Percentiles rank a stretch among this genome's conserved stretches.
These are phyloP conservation scores for Ballota nigra DNA, from an alignment of 257 asterid genomes.

Conservation along the genomic window DNA sequence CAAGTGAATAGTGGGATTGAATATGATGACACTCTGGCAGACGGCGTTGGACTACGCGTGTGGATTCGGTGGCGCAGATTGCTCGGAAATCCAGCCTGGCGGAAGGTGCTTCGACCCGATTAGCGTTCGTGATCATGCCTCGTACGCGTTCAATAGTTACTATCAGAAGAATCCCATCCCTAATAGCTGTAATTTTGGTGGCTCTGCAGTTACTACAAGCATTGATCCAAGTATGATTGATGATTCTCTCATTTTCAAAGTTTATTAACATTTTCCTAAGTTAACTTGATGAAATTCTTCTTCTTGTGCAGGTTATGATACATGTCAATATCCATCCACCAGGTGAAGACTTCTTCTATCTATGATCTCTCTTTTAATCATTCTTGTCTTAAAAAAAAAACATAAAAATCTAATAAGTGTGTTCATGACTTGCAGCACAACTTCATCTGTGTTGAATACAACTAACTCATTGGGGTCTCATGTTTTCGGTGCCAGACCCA, in stretches of 20 bases:
- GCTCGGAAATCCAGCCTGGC: constrained; percentile 62
- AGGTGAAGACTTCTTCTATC: constrained; percentile 41
- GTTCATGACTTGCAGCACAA: constrained; percentile 61
- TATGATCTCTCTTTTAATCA: not conserved
- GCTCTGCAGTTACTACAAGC: constrained; percentile 74
- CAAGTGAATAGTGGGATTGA: no score
- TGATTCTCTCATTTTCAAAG: not conserved
- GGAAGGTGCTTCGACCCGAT: constrained; percentile 59
- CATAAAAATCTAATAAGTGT: not conserved
- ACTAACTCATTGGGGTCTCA: constrained; percentile 74
- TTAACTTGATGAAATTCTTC: no score
- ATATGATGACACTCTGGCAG: not conserved
- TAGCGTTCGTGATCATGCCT: constrained; percentile 54
- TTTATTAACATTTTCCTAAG: no score
- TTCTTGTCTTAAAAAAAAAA: not conserved
- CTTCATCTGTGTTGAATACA: constrained; percentile 61
- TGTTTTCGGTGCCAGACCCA: constrained; percentile 78
- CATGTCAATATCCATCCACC: constrained; percentile 64
- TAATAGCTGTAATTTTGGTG: constrained; percentile 74
- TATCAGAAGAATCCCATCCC: constrained; percentile 80
- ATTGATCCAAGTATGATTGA: constrained; percentile 65
- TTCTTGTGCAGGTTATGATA: constrained; percentile 53
- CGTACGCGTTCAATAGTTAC: constrained; percentile 76
- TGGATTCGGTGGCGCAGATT: constrained; percentile 64
- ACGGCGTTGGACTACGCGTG: constrained; percentile 79